Conservation (phyloP, 306 rosid species). For the Dryas drummondii region DNA sequence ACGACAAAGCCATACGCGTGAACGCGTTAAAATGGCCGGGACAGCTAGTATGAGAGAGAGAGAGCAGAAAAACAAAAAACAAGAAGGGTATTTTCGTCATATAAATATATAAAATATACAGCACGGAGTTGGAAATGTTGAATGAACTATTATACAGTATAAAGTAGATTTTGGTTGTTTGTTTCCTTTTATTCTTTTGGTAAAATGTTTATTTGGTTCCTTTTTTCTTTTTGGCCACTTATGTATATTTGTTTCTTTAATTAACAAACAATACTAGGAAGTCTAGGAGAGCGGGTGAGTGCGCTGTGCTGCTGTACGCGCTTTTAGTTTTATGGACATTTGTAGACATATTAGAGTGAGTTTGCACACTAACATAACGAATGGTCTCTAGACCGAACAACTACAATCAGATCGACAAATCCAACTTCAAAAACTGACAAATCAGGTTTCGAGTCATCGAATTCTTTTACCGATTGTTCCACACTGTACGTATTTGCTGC, state of each 20-base stretch:
- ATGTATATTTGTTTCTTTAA: background rate
- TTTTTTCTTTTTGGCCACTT: no score
- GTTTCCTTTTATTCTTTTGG: background rate
- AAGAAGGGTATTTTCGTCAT: background rate
- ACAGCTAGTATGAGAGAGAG: conserved; percentile 27
- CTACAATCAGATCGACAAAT: no score
- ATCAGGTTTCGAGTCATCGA: no score
- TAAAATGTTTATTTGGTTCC: no score
- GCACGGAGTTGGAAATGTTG: background rate
- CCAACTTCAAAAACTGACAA: no score
- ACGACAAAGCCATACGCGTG: conserved; percentile 54
- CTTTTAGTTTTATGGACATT: background rate
- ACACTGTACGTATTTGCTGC: no score
- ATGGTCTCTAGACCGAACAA: no score
- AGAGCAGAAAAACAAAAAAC: background rate
- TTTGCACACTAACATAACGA: no score
- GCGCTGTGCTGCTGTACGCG: background rate
- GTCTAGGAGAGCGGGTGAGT: no score
- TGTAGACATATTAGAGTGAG: no score
- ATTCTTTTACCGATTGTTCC: no score
- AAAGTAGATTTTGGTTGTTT: background rate
- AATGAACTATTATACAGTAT: background rate
- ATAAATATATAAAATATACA: no score
- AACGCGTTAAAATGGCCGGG: conserved; percentile 51
- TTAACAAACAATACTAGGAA: background rate